These are phyloP conservation scores for Sophora flavescens DNA, from an alignment of 306 rosid genomes.

Conservation along the genomic window DNA sequence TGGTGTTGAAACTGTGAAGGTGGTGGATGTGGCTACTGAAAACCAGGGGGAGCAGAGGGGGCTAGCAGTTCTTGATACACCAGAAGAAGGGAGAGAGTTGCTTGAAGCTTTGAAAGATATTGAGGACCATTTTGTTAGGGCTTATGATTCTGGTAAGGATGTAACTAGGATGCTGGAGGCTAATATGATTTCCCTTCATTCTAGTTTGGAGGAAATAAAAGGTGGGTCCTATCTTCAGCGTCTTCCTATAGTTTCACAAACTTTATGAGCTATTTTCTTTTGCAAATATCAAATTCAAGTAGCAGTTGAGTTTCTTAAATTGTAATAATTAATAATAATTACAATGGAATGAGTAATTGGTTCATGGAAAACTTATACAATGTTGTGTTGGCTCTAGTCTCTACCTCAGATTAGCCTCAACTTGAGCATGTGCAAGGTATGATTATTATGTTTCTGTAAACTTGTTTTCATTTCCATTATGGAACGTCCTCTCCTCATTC, in stretches of 20 bases:
- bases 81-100: slow-evolving; percentile 85
- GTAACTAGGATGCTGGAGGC: slow-evolving; percentile 94
- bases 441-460: neutral
- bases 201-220: slow-evolving; percentile 88
- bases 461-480: slow-evolving; percentile 30
- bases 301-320: slow-evolving; percentile 28
- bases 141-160: slow-evolving; percentile 80
- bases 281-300: slow-evolving; percentile 16
- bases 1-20: slow-evolving; percentile 59
- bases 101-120: slow-evolving; percentile 89
- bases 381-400: slow-evolving; percentile 23
- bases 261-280: neutral
- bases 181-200: slow-evolving; percentile 78
- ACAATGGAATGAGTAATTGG: slow-evolving; percentile 23
- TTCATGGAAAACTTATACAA: slow-evolving; percentile 31
- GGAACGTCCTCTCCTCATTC: slow-evolving; percentile 16
- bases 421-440: slow-evolving; percentile 34
- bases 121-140: slow-evolving; percentile 78
- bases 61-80: slow-evolving; percentile 71
- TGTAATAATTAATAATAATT: neutral
- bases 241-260: slow-evolving; percentile 26
- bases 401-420: slow-evolving; percentile 26
- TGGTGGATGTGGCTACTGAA: slow-evolving; percentile 53
- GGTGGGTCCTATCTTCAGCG: slow-evolving; percentile 62
- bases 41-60: slow-evolving; percentile 61